These are phyloP conservation scores for Odontarrhena argentea DNA, from an alignment of 345 rosid species.

Conservation along the genomic window DNA sequence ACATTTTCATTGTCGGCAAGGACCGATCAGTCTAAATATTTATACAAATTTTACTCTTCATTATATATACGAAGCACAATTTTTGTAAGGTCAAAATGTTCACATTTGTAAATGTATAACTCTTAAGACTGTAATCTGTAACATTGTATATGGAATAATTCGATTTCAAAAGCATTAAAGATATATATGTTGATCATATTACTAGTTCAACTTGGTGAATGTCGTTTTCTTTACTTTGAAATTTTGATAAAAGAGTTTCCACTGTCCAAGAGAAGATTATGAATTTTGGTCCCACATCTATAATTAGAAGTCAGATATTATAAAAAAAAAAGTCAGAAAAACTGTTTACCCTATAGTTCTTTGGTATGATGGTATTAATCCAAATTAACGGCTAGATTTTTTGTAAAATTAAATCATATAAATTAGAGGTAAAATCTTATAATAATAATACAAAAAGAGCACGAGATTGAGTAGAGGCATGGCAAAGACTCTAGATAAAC, in stretches of 20 bases:
- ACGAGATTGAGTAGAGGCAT: slow-evolving; percentile 57
- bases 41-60: slow-evolving; percentile 11
- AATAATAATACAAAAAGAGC: background rate
- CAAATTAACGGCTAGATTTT: slow-evolving; percentile 12
- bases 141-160: slow-evolving; percentile 19
- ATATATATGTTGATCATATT: background rate
- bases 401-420: background rate
- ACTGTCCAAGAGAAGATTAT: background rate
- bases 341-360: slow-evolving; percentile 22
- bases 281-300: slow-evolving; percentile 13
- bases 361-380: background rate
- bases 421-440: background rate
- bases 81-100: slow-evolving; percentile 26
- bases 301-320: slow-evolving; percentile 9
- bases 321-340: background rate
- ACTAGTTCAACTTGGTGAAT: slow-evolving; percentile 19
- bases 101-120: background rate
- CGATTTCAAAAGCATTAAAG: background rate
- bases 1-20: slow-evolving; percentile 43
- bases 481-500: slow-evolving; percentile 50
- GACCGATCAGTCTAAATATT: slow-evolving; percentile 39
- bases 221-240: slow-evolving; percentile 35
- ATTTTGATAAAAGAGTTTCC: slow-evolving; percentile 16
- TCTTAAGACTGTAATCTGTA: slow-evolving; percentile 13
- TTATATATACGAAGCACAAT: slow-evolving; percentile 26